Evolutionary conservation across 768 basidiomycete species (phyloP), one percentile per base, ranked within the genome.

Genomic region (Austroboletus festivus): DNA sequence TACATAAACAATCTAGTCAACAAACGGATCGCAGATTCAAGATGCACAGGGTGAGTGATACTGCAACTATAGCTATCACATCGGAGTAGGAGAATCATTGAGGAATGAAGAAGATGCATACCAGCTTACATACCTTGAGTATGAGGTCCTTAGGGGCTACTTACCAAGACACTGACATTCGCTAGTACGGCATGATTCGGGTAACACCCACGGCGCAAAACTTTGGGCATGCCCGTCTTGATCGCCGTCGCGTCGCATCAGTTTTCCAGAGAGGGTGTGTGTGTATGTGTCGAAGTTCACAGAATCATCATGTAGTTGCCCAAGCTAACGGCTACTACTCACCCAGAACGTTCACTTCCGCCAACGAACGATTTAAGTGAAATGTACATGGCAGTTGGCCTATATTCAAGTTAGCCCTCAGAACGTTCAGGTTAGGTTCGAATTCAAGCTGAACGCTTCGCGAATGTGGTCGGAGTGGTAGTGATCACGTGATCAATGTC

Each of bases 201-300:
- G 49, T 42, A 52, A 44, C 46, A 13, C 46, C 22, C n/a, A 48
- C 61, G 51, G 39, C 38, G 48, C 50, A 50, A 49, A 45, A 30
- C n/a, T n/a, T n/a, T n/a, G 33, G 23, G 50, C 57, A 31, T 63
- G 60, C 52, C 60, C 53, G 57, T 45, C 48, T 56, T 64, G 60
- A 64, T 62, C 62, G 62, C 62, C 56, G 53, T 42, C 40, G 30
- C 22, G 26, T 38, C 47, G 50, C 49, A 31, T 21, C 42, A 30
- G 41, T 12, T 47, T 50, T 50, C 46, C 38, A 37, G 38, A 34
- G 44, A 7, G 19, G 47, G 44, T 16, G 35, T 31, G 46, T 53
- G n/a, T n/a, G n/a, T n/a, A n/a, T n/a, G n/a, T n/a, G n/a, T n/a
- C 58, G 44, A 47, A 44, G 19, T 31, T 26, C 39, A 41, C 12